Base-by-base conservation (phyloP, 495 filamentous ascomycete species). In the Lophiotrema nucula region DNA sequence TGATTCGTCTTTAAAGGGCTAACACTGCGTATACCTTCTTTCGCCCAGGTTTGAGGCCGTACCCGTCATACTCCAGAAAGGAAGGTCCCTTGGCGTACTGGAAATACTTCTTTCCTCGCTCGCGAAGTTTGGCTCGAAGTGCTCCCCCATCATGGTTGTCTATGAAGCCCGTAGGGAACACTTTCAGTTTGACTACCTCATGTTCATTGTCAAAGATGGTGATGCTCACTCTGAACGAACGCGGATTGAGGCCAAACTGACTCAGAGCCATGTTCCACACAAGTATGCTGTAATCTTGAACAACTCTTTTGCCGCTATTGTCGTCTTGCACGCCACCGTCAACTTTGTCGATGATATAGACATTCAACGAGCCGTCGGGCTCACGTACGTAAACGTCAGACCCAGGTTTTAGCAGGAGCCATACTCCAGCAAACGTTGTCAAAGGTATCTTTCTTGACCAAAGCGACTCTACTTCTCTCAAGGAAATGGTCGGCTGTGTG, bases 391-490 rank as follows among this genome's bases (percentile, higher is more conserved):
- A 67, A n/a, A 70, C 63, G 25, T 58, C 41, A 3, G 37, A 52
- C 4, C 68, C 64, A 31, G 64, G 60, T 41, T 59, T 61, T 25
- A 67, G 48, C 10, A 67, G 56, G n/a, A 60, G 16, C 60, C 68
- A 69, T 13, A 65, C 60, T 56, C 60, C 49, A 6, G 60, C 68
- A 23, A 64, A 70, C 15, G 62, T 65, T 13, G 42, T 47, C 15
- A 60, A 45, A 4, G 62, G 54, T n/a, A 19, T 15, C 31, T 12
- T 27, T 48, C 43, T 43, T 46, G 21, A 44, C 27, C 41, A 50
- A 58, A 60, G 26, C 60, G 37, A 19, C 52, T 49, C 25, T 16
- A 24, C 23, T 4, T 16, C 25, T 10, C 22, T 2, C 13, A 49
- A 21, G 3, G 12, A 13, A 10, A 49, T 27, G 15, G 10, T 49